Evolutionary conservation across 345 rosid genomes (phyloP).

Genomic region (Syzygium grande): DNA sequence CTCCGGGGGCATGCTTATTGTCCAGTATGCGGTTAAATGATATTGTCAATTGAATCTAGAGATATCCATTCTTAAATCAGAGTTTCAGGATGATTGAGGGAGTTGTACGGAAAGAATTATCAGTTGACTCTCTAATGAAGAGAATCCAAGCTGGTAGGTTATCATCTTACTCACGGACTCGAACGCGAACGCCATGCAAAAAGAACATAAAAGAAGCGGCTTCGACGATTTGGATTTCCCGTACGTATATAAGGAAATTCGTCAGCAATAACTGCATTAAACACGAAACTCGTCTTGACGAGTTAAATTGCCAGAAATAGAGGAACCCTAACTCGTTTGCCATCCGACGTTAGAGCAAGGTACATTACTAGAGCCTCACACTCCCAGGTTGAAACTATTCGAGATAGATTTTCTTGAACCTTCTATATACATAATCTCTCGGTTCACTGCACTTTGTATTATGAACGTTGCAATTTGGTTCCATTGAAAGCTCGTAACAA

Average conservation of each 20-base stretch:
- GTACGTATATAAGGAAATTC: neutral
- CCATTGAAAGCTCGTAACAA: neutral
- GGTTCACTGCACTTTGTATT: neutral
- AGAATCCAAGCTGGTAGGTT: neutral
- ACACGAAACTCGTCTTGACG: neutral
- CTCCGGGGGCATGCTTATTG: neutral
- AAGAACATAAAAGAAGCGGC: neutral
- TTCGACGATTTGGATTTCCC: neutral
- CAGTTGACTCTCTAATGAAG: neutral
- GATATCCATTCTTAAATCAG: neutral
- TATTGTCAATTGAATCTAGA: neutral
- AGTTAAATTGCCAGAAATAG: neutral
- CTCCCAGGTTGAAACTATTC: neutral
- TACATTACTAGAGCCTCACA: neutral
- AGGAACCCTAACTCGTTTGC: neutral
- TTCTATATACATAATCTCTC: neutral
- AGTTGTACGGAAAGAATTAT: neutral
- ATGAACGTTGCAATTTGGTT: neutral
- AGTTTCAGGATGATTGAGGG: neutral
- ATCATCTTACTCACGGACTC: neutral
- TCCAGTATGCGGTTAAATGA: neutral
- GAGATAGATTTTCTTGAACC: neutral
- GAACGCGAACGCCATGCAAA: neutral
- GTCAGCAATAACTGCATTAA: neutral
- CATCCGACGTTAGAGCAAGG: neutral